Conservation (phyloP, 257 asterid genomes). For the Fraxinus anomala region DNA sequence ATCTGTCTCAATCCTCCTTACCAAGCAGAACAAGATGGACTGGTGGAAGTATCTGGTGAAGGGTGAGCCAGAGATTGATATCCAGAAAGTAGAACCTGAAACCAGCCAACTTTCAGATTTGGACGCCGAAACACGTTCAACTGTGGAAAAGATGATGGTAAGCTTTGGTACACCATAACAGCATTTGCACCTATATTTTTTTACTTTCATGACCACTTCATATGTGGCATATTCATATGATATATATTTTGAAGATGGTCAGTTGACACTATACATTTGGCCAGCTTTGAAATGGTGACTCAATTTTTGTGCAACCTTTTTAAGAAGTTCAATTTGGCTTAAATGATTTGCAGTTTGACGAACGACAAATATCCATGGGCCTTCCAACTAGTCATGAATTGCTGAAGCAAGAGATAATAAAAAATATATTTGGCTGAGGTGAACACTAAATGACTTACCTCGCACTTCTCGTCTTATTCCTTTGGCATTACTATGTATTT, state of each 20-base stretch:
- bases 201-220: neutral
- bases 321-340: too few species aligned
- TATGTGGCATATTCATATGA: neutral
- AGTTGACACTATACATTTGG: neutral
- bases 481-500: neutral
- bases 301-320: too few species aligned
- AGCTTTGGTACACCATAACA: neutral
- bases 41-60: slow-evolving; percentile 93
- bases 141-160: slow-evolving; percentile 95
- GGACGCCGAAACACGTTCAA: slow-evolving; percentile 80
- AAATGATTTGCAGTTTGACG: too few species aligned
- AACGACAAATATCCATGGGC: too few species aligned
- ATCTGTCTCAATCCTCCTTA: slow-evolving; percentile 66
- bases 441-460: neutral
- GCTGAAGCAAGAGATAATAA: too few species aligned
- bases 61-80: slow-evolving; percentile 88
- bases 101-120: slow-evolving; percentile 68
- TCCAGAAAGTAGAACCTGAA: slow-evolving; percentile 87
- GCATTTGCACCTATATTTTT: neutral
- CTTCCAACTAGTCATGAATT: too few species aligned
- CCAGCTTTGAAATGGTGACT: neutral
- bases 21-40: slow-evolving; percentile 83
- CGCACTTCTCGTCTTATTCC: neutral
- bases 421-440: too few species aligned
- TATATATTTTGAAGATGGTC: neutral